These are phyloP conservation scores for Fusarium tanahbumbuense DNA, from an alignment of 2,329 filamentous ascomycete genomes.

Conservation along the genomic window DNA sequence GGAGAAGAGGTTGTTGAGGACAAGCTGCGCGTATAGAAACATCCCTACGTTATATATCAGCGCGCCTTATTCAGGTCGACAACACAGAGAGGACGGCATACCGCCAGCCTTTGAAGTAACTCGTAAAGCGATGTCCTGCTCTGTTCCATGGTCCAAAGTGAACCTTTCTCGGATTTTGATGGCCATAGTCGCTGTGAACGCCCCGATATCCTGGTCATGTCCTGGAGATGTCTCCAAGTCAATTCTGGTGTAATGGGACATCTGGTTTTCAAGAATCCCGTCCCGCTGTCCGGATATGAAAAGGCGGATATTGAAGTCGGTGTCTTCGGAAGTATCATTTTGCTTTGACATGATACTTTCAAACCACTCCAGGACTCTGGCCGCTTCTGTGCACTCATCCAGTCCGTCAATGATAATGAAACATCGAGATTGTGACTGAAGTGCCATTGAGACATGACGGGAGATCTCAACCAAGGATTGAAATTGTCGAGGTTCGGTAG, in stretches of 20 bases:
- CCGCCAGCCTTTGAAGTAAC: background rate
- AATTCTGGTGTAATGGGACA: background rate
- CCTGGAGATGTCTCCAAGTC: background rate
- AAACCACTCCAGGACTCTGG: background rate
- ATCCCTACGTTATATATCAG: background rate
- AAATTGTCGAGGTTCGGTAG: background rate
- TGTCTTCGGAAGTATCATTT: accelerated
- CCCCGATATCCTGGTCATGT: background rate
- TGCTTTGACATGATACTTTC: background rate
- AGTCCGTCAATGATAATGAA: background rate
- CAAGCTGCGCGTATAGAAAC: background rate
- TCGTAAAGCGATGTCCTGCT: background rate
- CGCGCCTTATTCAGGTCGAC: accelerated
- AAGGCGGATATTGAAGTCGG: background rate
- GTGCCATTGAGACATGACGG: background rate
- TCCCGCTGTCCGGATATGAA: background rate
- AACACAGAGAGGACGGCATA: accelerated
- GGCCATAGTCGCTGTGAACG: accelerated
- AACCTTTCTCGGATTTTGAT: background rate
- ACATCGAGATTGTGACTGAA: background rate
- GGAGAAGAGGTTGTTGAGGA: background rate
- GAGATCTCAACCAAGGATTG: background rate
- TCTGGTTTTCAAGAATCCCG: background rate
- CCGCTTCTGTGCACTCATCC: background rate
- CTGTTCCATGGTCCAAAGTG: accelerated